phyloP scores from a whole-genome alignment of 164 flowering plant species.

The Berberis vulgaris region DNA sequence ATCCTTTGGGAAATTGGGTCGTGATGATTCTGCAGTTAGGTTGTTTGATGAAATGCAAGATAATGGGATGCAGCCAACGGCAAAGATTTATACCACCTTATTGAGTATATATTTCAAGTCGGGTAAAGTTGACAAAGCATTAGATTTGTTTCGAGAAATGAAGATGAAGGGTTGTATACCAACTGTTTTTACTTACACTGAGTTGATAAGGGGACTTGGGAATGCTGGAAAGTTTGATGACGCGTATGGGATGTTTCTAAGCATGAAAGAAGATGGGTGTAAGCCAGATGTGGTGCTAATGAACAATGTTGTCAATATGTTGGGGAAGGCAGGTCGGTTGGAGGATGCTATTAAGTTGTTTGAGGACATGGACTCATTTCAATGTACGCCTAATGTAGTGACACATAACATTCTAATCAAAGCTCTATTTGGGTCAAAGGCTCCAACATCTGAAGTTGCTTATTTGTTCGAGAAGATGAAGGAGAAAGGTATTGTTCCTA shows the following conservation, averaged over 20 bases:
- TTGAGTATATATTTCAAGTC: conserved; percentile 55
- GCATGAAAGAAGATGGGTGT: conserved; percentile 52
- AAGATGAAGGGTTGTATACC: conserved; percentile 42
- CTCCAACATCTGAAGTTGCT: conserved; percentile 51
- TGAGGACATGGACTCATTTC: conserved; percentile 48
- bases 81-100: conserved; percentile 76
- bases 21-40: conserved; percentile 62
- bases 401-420: conserved; percentile 80
- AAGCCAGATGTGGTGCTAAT: conserved; percentile 81
- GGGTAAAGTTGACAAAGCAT: conserved; percentile 53
- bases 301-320: conserved; percentile 66
- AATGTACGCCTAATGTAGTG: conserved; percentile 68
- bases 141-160: conserved; percentile 62
- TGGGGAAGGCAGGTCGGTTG: conserved; percentile 61
- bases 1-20: conserved; percentile 56
- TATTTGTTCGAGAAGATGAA: conserved; percentile 85
- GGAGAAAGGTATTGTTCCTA: conserved; percentile 52
- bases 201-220: conserved; percentile 82
- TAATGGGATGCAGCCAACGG: conserved; percentile 68
- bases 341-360: conserved; percentile 63
- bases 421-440: conserved; percentile 52
- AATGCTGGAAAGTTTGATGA: conserved; percentile 72
- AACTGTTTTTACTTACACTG: conserved; percentile 86
- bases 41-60: conserved; percentile 89
- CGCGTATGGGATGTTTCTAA: conserved; percentile 48